These are phyloP conservation scores for Aspergillus kassunensis DNA, from an alignment of 495 filamentous ascomycete genomes.

Conservation along the genomic window DNA sequence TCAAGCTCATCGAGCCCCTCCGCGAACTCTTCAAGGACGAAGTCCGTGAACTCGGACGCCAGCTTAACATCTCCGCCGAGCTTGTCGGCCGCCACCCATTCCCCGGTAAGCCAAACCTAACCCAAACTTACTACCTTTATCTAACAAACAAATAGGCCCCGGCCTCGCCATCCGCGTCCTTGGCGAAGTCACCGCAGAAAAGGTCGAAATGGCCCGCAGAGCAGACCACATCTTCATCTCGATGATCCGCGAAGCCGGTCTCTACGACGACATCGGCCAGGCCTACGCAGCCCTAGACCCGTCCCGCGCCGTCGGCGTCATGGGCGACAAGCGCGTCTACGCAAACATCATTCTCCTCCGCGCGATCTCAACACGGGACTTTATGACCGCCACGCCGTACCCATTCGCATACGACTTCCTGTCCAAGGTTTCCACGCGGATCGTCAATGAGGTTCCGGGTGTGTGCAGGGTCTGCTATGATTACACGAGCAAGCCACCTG, in stretches of 20 bases:
- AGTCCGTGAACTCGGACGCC: slow-evolving; percentile 65
- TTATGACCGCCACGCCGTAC: slow-evolving; percentile 78
- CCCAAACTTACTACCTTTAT: neutral
- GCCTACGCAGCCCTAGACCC: slow-evolving; percentile 79
- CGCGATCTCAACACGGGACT: slow-evolving; percentile 74
- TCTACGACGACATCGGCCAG: slow-evolving; percentile 79
- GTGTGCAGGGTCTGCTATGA: slow-evolving; percentile 60
- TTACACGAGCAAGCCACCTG: slow-evolving; percentile 76
- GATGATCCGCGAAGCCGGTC: slow-evolving; percentile 76
- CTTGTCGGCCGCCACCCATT: slow-evolving; percentile 85
- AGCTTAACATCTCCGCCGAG: slow-evolving; percentile 71
- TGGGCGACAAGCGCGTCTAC: slow-evolving; percentile 70
- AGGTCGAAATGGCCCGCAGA: slow-evolving; percentile 73
- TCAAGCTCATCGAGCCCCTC: slow-evolving; percentile 77
- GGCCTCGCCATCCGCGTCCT: slow-evolving; percentile 87
- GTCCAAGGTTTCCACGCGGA: slow-evolving; percentile 62
- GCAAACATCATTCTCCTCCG: slow-evolving; percentile 58
- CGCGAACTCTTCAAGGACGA: slow-evolving; percentile 83
- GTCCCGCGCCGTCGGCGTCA: slow-evolving; percentile 69
- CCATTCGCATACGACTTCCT: slow-evolving; percentile 64
- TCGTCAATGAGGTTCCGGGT: slow-evolving; percentile 83
- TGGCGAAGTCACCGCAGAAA: slow-evolving; percentile 78
- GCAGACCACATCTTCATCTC: slow-evolving; percentile 84
- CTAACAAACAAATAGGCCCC: slow-evolving; percentile 46
- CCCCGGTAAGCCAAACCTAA: slow-evolving; percentile 36